A percentile compares a stretch with the other conserved stretches of the same genome.
phyloP scores from a whole-genome alignment of 345 rosid genomes.

The Eucalyptus marginata region DNA sequence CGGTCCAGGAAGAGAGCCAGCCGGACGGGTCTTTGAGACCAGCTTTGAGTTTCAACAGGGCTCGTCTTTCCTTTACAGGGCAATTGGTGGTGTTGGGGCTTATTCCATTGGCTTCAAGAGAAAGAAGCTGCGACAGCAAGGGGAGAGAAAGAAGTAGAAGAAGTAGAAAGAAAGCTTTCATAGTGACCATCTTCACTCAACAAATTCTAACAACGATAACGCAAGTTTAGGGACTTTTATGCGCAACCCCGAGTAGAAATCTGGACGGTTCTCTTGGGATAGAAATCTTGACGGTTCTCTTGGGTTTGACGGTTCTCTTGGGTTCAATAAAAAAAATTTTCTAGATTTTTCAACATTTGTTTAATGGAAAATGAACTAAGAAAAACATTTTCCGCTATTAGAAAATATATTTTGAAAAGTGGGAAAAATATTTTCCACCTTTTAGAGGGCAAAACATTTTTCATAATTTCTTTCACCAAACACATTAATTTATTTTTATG shows the following conservation, averaged over 20 bases:
- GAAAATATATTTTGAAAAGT: no score
- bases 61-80: constrained; percentile 1
- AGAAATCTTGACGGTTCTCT: no score
- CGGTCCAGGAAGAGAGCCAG: background rate
- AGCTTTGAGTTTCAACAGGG: constrained; percentile 8
- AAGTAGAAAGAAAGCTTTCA: background rate
- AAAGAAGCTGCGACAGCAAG: background rate
- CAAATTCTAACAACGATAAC: background rate
- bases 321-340: no score
- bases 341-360: fast-evolving
- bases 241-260: no score
- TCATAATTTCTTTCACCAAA: no score
- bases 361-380: fast-evolving
- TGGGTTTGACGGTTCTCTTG: no score
- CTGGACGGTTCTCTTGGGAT: no score
- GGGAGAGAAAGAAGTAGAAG: background rate
- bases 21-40: constrained; percentile 3
- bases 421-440: fast-evolving
- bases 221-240: no score
- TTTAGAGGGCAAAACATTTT: fast-evolving
- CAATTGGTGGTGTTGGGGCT: background rate
- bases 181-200: background rate
- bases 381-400: no score
- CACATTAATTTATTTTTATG: no score
- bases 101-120: background rate